Conservation (phyloP, 257 asterid genomes). For the Prunella vulgaris region DNA sequence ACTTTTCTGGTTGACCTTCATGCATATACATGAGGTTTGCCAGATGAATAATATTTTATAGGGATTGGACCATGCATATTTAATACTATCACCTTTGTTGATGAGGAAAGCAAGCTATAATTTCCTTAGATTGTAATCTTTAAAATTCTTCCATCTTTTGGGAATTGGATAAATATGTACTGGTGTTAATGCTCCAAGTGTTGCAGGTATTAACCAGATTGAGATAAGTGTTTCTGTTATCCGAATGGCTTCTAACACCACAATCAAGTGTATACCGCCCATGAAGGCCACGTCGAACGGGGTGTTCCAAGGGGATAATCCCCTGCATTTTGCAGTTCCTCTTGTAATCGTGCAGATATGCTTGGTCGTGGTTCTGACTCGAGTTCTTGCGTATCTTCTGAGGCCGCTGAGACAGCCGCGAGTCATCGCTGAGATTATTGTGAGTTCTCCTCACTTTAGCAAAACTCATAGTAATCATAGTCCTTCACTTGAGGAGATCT, state of each 20-base stretch:
- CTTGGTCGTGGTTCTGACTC: conserved; percentile 51
- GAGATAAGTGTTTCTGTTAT: conserved; percentile 20
- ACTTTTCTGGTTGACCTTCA: conserved; percentile 13
- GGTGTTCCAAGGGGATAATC: conserved; percentile 72
- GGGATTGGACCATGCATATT: not conserved
- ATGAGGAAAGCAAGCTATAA: conserved; percentile 5
- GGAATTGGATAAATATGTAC: not conserved
- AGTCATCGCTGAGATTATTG: conserved; percentile 80
- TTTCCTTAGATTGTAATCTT: conserved; percentile 2
- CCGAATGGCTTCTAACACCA: conserved; percentile 42
- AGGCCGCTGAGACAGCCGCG: conserved; percentile 80
- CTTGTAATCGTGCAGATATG: conserved; percentile 72
- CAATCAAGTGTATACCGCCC: conserved; percentile 42
- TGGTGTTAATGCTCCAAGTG: not conserved
- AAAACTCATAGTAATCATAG: not conserved
- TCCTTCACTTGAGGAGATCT: not conserved
- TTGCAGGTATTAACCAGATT: conserved; percentile 32
- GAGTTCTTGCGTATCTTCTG: conserved; percentile 62
- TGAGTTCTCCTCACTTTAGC: conserved; percentile 27
- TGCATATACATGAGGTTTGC: too few species aligned
- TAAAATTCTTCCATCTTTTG: not conserved
- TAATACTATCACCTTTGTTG: not conserved
- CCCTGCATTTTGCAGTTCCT: conserved; percentile 74
- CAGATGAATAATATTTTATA: not conserved
- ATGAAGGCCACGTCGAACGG: conserved; percentile 87